Evolutionary conservation across 805 yeast species (phyloP).

Genomic region (Cyberlindnera sargentensis): DNA sequence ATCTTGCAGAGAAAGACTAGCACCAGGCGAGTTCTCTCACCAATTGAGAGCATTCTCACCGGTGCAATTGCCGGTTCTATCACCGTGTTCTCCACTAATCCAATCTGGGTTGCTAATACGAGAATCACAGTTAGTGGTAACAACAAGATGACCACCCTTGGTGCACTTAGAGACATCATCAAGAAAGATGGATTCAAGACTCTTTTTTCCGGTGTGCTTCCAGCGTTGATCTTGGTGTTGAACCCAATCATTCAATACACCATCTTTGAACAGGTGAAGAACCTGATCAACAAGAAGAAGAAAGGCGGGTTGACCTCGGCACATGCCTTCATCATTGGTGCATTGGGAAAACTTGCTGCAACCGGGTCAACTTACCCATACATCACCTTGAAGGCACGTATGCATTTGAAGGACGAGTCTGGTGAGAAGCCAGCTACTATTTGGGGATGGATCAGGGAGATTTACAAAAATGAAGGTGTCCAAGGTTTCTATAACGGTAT

Average conservation of each 20-base stretch:
- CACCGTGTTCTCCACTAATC: conserved; percentile 77
- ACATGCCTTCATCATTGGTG: conserved; percentile 84
- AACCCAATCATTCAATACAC: conserved; percentile 93
- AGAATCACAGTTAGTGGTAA: conserved; percentile 60
- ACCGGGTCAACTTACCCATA: conserved; percentile 87
- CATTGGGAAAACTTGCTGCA: conserved; percentile 84
- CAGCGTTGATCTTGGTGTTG: conserved; percentile 77
- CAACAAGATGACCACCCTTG: conserved; percentile 37
- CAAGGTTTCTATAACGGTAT: conserved; percentile 78
- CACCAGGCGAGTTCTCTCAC: conserved; percentile 12
- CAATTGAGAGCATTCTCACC: conserved; percentile 20
- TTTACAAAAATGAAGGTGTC: conserved; percentile 64
- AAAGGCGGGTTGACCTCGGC: conserved; percentile 51
- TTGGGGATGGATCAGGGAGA: conserved; percentile 46
- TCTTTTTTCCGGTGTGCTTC: conserved; percentile 78
- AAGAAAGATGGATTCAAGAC: conserved; percentile 65
- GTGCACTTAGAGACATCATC: conserved; percentile 53
- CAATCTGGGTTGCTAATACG: conserved; percentile 93
- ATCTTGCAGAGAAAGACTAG: conserved; percentile 27
- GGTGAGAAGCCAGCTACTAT: conserved; percentile 29
- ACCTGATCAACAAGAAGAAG: conserved; percentile 44
- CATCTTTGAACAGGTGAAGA: conserved; percentile 79
- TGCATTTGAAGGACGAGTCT: conserved; percentile 56
- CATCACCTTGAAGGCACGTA: conserved; percentile 80
- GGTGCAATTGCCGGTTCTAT: conserved; percentile 82